A percentile compares a stretch with the other conserved stretches of the same genome.
phyloP scores from a whole-genome alignment of 2,329 filamentous ascomycete genomes.

The Aspergillus udagawae region DNA sequence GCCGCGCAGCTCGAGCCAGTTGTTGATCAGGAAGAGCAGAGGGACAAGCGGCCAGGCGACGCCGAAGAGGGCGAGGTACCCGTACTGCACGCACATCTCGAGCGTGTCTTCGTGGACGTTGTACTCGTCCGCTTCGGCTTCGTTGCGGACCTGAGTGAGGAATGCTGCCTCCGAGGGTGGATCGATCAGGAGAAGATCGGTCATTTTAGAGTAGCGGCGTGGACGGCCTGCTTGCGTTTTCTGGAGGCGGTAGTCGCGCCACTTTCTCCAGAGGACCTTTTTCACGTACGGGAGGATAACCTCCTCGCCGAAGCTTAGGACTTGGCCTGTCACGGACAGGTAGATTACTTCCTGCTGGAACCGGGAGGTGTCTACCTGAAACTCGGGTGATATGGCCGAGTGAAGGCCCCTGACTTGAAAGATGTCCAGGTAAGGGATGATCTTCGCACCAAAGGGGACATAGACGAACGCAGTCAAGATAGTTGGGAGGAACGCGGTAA shows the following conservation, averaged over 20 bases:
- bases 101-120: constrained; percentile 87
- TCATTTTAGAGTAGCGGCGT: constrained; percentile 31
- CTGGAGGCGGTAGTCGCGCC: constrained; percentile 37
- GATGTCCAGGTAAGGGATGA: constrained; percentile 82
- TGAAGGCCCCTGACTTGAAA: constrained; percentile 58
- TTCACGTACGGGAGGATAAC: constrained; percentile 81
- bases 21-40: constrained; percentile 85
- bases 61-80: constrained; percentile 86
- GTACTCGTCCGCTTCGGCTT: constrained; percentile 78
- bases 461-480: constrained; percentile 92
- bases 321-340: constrained; percentile 88
- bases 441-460: constrained; percentile 78
- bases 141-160: constrained; percentile 72
- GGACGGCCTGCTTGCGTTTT: constrained; percentile 30
- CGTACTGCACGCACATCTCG: constrained; percentile 88
- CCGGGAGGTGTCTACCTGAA: constrained; percentile 76
- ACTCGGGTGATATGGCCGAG: constrained; percentile 49
- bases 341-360: constrained; percentile 92
- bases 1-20: constrained; percentile 90
- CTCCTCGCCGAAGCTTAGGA: constrained; percentile 83
- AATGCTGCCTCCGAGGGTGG: constrained; percentile 74
- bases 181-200: constrained; percentile 56
- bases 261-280: constrained; percentile 71
- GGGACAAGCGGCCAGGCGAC: constrained; percentile 93
- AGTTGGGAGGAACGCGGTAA: constrained; percentile 90